A percentile compares a stretch with the other conserved stretches of the same genome.
Evolutionary conservation across 108 stramenopile genomes (phyloP).

Genomic region (Cyclostephanos invisitatus): DNA sequence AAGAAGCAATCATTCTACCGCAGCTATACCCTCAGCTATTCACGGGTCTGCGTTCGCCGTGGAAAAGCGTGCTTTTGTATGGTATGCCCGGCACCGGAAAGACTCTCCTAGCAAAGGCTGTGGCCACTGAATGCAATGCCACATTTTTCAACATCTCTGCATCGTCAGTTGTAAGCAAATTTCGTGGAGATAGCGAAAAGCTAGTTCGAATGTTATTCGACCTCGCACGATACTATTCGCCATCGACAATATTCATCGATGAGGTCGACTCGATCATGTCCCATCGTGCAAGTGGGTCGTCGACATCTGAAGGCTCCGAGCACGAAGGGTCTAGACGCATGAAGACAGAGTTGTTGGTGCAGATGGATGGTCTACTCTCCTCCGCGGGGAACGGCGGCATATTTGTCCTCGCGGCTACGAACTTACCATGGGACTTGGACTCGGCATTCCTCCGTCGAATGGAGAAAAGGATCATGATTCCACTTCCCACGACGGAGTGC

Average conservation of each 20-base stretch:
- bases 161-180: constrained; percentile 65
- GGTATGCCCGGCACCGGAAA: constrained; percentile 85
- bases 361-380: constrained; percentile 73
- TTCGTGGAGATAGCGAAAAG: constrained; percentile 75
- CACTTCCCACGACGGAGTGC: constrained; percentile 56
- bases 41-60: constrained; percentile 71
- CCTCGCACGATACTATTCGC: constrained; percentile 66
- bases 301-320: constrained; percentile 53
- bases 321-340: constrained; percentile 86
- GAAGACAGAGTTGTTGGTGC: constrained; percentile 88
- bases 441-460: constrained; percentile 70
- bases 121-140: constrained; percentile 71
- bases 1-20: constrained; percentile 75
- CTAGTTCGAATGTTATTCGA: constrained; percentile 87
- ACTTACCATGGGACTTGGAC: constrained; percentile 86
- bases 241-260: constrained; percentile 79
- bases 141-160: constrained; percentile 75
- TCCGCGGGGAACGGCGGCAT: constrained; percentile 37
- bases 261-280: constrained; percentile 82
- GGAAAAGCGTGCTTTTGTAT: constrained; percentile 74
- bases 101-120: constrained; percentile 85
- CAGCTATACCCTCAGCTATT: constrained; percentile 70
- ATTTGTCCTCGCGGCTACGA: constrained; percentile 78
- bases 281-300: constrained; percentile 41
- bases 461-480: constrained; percentile 70